Base-by-base conservation (phyloP, 2,329 filamentous ascomycete species). In the Diaporthe helianthi region DNA sequence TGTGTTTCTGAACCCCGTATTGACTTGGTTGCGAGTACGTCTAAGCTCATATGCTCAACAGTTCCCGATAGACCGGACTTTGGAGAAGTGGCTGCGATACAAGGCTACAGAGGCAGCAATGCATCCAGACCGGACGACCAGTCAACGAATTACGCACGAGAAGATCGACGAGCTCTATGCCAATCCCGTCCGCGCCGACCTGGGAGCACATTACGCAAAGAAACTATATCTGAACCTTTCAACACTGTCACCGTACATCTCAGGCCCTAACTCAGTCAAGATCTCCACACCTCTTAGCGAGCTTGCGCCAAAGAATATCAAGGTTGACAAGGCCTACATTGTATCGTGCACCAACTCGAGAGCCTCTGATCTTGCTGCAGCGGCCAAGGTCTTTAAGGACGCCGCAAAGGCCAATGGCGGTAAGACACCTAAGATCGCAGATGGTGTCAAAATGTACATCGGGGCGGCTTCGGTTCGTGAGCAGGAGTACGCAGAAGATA, bases 341-440 rank as follows among this genome's bases (percentile, higher is more conserved):
- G 96, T 96, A 54, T 97, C 94, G 13, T 98, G 95, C 83, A 98
- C 95, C 7, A 98, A 98, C 81, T 90, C 89, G 0, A 86, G 95
- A 61, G 87, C 89, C 12, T 94, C 92, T 0, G 95, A 98, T 78
- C 84, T 98, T 17, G 89, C 89, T 0, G 90, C 92, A 0, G 95
- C 95, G 1, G 94, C 94, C 1, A 87, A 87, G 54, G 94, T 98
- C 2, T 97, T 98, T 85, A 89, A 88, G 68, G 91, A 95, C 47
- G 93, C 92, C 1, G 88, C 91, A 0, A 87, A 88, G 67, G 52
- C 36, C 19, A 67, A 69, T 31, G 83, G 83, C 29, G 92, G 89
- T 17, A 83, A 85, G 67, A 80, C 88, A 7, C 86, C 93, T 24
- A 93, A 91, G 80, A 86, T 97, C 69, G 90, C 92, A 0, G 83